Percentiles rank a stretch among this genome's conserved stretches.
phyloP scores from a whole-genome alignment of 805 yeast genomes.

The Pichia occidentalis region DNA sequence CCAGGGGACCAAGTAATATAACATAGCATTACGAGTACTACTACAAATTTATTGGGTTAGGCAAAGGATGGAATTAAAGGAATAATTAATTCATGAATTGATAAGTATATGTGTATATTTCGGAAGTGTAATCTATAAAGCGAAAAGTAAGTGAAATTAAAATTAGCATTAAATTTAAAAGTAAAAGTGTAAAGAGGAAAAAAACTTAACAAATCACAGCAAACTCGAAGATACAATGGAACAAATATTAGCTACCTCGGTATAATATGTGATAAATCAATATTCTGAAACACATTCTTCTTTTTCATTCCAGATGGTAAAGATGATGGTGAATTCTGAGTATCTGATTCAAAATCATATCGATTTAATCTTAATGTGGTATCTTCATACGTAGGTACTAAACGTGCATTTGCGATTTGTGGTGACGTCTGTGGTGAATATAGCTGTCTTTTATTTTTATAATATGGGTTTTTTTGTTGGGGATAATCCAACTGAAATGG shows the following conservation, averaged over 20 bases:
- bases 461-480: slow-evolving; percentile 1
- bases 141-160: neutral
- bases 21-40: neutral
- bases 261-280: slow-evolving; percentile 11
- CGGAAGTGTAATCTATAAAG: too few relatives aligned
- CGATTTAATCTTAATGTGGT: too few relatives aligned
- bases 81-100: too few relatives aligned
- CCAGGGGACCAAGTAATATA: neutral
- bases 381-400: too few relatives aligned
- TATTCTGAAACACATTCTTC: slow-evolving; percentile 4
- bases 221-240: too few relatives aligned
- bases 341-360: neutral
- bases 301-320: slow-evolving; percentile 3
- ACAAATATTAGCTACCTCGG: slow-evolving; percentile 6
- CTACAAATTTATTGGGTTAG: too few relatives aligned
- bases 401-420: neutral
- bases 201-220: neutral
- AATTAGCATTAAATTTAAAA: too few relatives aligned
- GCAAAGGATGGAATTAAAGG: too few relatives aligned
- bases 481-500: neutral
- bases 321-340: neutral
- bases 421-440: slow-evolving; percentile 5
- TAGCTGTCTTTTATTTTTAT: neutral
- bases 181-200: neutral
- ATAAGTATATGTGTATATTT: too few relatives aligned